Evolutionary conservation across 23 red algal genomes (phyloP).

Genomic region (Rhodosorus marinus): DNA sequence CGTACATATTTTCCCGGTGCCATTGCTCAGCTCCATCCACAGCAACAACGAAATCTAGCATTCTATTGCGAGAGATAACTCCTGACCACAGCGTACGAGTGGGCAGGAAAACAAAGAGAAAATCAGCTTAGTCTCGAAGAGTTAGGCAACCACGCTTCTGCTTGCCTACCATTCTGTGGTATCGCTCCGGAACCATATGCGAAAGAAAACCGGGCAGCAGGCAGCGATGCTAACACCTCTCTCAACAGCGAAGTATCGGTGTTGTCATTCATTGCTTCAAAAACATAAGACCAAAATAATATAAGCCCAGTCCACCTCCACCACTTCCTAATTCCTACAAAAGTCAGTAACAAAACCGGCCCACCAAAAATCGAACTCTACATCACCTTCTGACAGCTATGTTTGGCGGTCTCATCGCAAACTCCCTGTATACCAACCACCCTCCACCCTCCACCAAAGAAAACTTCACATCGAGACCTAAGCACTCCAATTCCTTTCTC

Average conservation of each 20-base stretch:
- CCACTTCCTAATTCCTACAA: too few species aligned
- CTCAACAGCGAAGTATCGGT: not conserved
- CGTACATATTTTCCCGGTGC: constrained; percentile 49
- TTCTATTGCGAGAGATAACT: constrained; percentile 3
- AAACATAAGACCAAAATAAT: too few species aligned
- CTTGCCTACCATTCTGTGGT: constrained; percentile 9
- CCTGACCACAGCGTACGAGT: not conserved
- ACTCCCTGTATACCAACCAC: too few species aligned
- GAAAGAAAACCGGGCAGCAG: constrained; percentile 41
- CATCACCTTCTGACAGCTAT: too few species aligned
- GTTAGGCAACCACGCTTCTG: not conserved
- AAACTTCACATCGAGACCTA: too few species aligned
- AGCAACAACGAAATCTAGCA: constrained; percentile 69
- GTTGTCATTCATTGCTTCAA: too few species aligned
- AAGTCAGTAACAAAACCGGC: too few species aligned
- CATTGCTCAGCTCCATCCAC: constrained; percentile 47
- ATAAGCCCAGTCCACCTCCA: too few species aligned
- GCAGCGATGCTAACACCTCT: constrained; percentile 9
- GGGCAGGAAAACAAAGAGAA: not conserved
- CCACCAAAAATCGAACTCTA: too few species aligned
- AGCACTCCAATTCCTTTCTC: too few species aligned
- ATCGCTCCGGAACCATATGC: constrained; percentile 73
- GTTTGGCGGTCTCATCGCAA: too few species aligned
- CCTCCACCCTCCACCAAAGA: too few species aligned
- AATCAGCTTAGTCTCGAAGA: not conserved